Conservation (phyloP, 169 alveolate genomes). For the Plasmodium vinckei region DNA sequence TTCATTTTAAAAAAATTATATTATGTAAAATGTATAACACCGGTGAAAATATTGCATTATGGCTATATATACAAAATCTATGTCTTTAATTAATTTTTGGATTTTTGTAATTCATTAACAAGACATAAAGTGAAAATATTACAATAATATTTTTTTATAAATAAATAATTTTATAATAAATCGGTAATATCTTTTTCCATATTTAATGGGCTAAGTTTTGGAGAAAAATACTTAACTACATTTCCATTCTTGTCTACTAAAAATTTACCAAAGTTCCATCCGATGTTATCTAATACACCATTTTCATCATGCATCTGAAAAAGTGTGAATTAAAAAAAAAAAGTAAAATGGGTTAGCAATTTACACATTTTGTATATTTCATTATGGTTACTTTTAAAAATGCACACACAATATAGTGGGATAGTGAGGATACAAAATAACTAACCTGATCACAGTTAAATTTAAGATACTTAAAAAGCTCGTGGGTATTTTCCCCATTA, state of each 20-base stretch:
- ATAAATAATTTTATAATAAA: conserved; percentile 20
- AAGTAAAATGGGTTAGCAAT: background rate
- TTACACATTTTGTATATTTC: too few species aligned
- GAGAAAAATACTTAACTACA: conserved; percentile 42
- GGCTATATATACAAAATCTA: too few species aligned
- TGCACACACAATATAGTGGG: too few species aligned
- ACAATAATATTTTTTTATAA: too few species aligned
- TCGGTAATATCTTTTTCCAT: conserved; percentile 36
- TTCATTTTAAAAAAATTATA: too few species aligned
- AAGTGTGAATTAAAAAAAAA: background rate
- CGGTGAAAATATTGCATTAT: too few species aligned
- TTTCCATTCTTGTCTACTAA: conserved; percentile 48
- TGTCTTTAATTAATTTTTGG: too few species aligned
- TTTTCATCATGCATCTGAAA: conserved; percentile 51
- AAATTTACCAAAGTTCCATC: conserved; percentile 72
- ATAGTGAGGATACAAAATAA: too few species aligned
- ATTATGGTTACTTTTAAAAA: too few species aligned
- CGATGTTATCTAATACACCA: conserved; percentile 46
- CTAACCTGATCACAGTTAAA: conserved; percentile 48
- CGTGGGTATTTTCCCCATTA: conserved; percentile 55
- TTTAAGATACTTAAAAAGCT: conserved; percentile 38
- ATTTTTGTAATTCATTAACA: too few species aligned
- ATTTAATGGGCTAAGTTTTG: conserved; percentile 32
- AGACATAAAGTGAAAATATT: too few species aligned
- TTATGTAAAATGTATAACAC: too few species aligned